Evolutionary conservation across 129 eudicot genomes (phyloP).

Genomic region (Rutidosis leptorrhynchoides): DNA sequence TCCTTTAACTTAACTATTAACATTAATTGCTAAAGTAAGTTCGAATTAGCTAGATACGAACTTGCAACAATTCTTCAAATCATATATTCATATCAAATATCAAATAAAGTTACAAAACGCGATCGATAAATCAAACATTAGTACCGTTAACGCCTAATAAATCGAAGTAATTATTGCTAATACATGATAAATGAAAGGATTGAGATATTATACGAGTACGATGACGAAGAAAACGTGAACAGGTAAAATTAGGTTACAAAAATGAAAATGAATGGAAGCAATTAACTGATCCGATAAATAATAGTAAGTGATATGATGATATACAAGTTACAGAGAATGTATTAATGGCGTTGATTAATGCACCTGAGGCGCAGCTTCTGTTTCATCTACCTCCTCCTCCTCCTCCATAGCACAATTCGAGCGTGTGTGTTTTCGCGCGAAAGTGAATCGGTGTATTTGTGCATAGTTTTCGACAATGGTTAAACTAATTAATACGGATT

Average conservation of each 20-base stretch:
- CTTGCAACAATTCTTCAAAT: neutral
- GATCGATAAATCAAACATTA: neutral
- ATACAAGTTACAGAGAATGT: neutral
- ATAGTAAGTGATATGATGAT: neutral
- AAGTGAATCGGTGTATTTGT: neutral
- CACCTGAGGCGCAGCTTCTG: constrained; percentile 53
- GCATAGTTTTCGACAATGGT: neutral
- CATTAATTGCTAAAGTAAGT: neutral
- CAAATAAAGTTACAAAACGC: neutral
- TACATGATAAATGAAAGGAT: neutral
- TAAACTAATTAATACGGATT: neutral
- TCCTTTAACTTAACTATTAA: neutral
- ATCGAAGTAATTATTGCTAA: neutral
- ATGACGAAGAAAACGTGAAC: neutral
- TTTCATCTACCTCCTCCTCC: constrained; percentile 69
- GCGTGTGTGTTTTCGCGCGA: constrained; percentile 12
- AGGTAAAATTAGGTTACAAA: neutral
- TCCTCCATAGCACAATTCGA: constrained; percentile 36
- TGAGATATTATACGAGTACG: neutral
- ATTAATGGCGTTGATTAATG: neutral
- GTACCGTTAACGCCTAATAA: neutral
- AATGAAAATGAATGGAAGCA: constrained; percentile 11
- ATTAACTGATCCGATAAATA: constrained; percentile 4
- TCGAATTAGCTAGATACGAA: neutral
- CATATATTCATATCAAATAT: neutral